Evolutionary conservation across 2,329 filamentous ascomycete species (phyloP).

Genomic region (Pseudogymnoascus sp.): DNA sequence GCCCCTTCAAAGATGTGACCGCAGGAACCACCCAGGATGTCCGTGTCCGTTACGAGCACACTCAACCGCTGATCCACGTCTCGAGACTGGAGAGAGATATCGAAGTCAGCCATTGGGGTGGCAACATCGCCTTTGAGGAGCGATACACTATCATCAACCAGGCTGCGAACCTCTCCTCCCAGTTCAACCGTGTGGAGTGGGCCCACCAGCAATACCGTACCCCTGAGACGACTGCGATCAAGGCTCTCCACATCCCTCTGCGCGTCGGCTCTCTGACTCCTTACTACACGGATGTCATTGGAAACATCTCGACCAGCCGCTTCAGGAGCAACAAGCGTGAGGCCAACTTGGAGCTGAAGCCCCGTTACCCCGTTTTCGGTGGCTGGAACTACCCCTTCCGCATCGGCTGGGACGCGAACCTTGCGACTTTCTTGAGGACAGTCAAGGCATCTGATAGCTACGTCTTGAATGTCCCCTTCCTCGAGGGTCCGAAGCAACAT

Average conservation of each 20-base stretch:
- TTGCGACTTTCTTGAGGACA: conserved; percentile 66
- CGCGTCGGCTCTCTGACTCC: conserved; percentile 71
- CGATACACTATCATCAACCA: conserved; percentile 82
- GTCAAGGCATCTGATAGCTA: conserved; percentile 57
- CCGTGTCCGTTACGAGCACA: conserved; percentile 87
- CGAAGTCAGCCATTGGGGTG: conserved; percentile 96
- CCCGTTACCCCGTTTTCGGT: conserved; percentile 91
- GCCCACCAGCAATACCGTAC: conserved; percentile 66
- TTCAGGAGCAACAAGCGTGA: conserved; percentile 73
- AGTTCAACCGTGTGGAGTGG: conserved; percentile 73
- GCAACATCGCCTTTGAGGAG: conserved; percentile 92
- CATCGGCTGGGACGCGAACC: conserved; percentile 87
- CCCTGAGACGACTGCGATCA: conserved; percentile 68
- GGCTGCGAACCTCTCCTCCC: conserved; percentile 65
- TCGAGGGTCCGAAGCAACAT: conserved; percentile 79
- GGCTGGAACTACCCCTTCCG: conserved; percentile 98
- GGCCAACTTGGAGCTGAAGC: conserved; percentile 81
- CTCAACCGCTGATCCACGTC: conserved; percentile 77
- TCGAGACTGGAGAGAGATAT: conserved; percentile 78
- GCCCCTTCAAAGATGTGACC: conserved; percentile 75
- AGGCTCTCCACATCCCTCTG: conserved; percentile 73
- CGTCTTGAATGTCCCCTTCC: conserved; percentile 80
- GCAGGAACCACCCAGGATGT: conserved; percentile 67
- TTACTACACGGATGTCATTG: conserved; percentile 94
- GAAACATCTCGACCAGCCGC: conserved; percentile 88